A percentile compares a stretch with the other conserved stretches of the same genome.
These are phyloP conservation scores for Marchantia paleacea DNA, from an alignment of 225 moss, liverwort and hornwort genomes.

Conservation along the genomic window DNA sequence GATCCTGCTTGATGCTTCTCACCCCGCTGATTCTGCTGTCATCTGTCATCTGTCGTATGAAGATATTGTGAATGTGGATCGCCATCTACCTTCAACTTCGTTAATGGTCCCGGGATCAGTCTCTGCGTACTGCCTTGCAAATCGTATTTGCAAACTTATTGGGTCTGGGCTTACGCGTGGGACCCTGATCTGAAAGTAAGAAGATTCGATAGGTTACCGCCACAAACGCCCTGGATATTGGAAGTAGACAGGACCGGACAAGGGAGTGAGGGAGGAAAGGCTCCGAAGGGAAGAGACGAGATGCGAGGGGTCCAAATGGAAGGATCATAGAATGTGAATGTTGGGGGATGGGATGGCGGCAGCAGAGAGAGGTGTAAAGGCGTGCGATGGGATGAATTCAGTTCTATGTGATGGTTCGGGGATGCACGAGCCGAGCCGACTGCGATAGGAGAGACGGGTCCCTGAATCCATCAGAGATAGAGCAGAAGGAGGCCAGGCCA, in stretches of 20 bases:
- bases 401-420: not conserved
- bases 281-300: too few species aligned
- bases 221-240: not conserved
- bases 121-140: not conserved
- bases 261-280: not conserved
- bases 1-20: too few species aligned
- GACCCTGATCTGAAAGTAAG: not conserved
- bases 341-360: too few species aligned
- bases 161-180: not conserved
- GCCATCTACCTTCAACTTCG: not conserved
- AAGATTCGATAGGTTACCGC: not conserved
- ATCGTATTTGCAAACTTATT: not conserved
- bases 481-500: not conserved
- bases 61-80: not conserved
- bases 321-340: not conserved
- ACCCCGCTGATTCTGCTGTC: too few species aligned
- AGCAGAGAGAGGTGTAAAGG: too few species aligned
- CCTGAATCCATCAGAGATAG: too few species aligned
- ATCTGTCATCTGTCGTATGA: not conserved
- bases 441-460: too few species aligned
- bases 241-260: not conserved
- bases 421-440: not conserved
- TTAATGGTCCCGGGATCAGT: not conserved
- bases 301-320: too few species aligned
- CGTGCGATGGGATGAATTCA: too few species aligned